Evolutionary conservation across 139 green algal genomes (phyloP), one percentile per base, ranked within the genome.

Genomic region (Ettlia oleoabundans): DNA sequence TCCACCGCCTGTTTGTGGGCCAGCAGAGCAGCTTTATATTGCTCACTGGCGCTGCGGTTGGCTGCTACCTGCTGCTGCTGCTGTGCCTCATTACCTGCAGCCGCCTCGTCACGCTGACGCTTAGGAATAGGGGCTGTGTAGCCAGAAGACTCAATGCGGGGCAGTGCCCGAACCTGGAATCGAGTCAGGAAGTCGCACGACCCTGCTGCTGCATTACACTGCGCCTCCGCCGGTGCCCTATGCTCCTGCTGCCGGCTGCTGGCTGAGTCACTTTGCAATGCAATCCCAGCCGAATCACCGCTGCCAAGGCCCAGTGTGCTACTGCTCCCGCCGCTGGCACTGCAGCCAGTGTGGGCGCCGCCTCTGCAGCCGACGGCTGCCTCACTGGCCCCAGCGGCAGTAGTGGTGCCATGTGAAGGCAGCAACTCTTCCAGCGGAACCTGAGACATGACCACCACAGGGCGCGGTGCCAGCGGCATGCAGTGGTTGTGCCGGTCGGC

Each of bases 401-500:
- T 32, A 32, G 55, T 22, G 55, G 18, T n/a, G 21, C 55, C 55
- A 9, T 73, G 52, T 55, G 7, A 15, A 3, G 61, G 75, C 51
- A 43, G 55, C 62, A 67, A 61, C 26, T 80, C 21, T 21, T 65
- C 30, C 8, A 55, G 24, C 4, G 43, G 63, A 21, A 79, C 74
- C 24, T 6, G 30, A 21, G 82, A 82, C n/a, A 72, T n/a, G 13
- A 83, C 9, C 18, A 84, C 42, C 2, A 28, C 32, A 0, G 63
- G 75, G 15, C 22, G 18, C 47, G 62, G 52, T 26, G 68, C 41
- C 43, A 22, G 33, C 28, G 70, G 61, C 74, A 86, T 66, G n/a
- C 18, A 33, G 22, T 9, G 22, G 70, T 90, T 90, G 73, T 78
- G 86, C 19, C 43, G 43, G 47, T 90, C 86, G n/a, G 84, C 85